phyloP scores from a whole-genome alignment of 1,139 yeast species.

The Hyphopichia pseudoburtonii region DNA sequence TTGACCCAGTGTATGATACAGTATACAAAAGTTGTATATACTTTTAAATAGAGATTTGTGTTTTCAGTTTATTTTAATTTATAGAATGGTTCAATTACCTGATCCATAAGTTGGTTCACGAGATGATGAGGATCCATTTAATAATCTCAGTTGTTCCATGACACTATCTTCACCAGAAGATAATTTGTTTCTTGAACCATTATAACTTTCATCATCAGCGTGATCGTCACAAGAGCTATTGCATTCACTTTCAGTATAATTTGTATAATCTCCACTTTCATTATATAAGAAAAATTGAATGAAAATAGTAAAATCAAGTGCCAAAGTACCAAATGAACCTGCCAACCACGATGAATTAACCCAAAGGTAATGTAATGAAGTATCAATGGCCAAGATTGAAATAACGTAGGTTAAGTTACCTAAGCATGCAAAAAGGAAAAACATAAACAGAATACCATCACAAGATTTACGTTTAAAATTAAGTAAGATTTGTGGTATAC shows the following conservation, averaged over 20 bases:
- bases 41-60: too few relatives aligned
- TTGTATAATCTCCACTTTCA: slow-evolving; percentile 19
- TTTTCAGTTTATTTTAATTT: too few relatives aligned
- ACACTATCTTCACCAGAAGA: neutral
- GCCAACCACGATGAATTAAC: slow-evolving; percentile 91
- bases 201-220: neutral
- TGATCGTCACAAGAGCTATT: neutral
- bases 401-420: slow-evolving; percentile 90
- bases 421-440: slow-evolving; percentile 87
- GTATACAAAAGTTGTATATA: too few relatives aligned
- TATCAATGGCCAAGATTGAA: slow-evolving; percentile 75
- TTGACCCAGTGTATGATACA: too few relatives aligned
- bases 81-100: too few relatives aligned
- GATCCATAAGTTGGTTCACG: too few relatives aligned
- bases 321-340: slow-evolving; percentile 86
- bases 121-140: neutral
- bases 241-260: neutral
- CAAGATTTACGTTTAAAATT: slow-evolving; percentile 84
- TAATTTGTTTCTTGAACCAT: neutral
- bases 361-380: slow-evolving; percentile 65
- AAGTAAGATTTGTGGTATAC: slow-evolving; percentile 84
- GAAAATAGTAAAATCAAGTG: slow-evolving; percentile 81
- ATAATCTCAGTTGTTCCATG: neutral
- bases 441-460: slow-evolving; percentile 89
- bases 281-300: slow-evolving; percentile 83